Evolutionary conservation across 805 yeast genomes (phyloP), one percentile per base, ranked within the genome.

Genomic region (Wickerhamiella nectarea): DNA sequence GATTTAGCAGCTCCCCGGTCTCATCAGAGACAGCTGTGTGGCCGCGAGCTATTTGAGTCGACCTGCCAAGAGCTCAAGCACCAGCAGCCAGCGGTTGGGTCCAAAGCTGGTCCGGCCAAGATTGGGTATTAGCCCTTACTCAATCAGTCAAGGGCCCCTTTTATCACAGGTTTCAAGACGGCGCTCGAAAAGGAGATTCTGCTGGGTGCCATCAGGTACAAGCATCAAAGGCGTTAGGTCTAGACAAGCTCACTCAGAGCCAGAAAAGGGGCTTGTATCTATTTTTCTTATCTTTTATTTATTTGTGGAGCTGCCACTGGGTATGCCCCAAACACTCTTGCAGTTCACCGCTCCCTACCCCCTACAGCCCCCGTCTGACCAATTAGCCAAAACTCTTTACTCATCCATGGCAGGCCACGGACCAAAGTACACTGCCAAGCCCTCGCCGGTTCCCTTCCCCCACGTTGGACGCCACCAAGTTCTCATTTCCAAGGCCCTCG

Each of bases 391-490:
- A 22, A 26, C 21, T 18, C 36, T 24, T 20, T 19, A 19, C 21
- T 8, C 24, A 21, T 9, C 34, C 19, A 39, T 39, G 47, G 44
- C 38, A 38, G 56, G 53, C 29, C 56, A 56, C 45, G 45, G 45
- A 40, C 43, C 43, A 25, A 29, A 22, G 41, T 61, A 59, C 54
- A 53, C 59, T 38, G 58, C 58, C 24, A 60, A 58, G 43, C 55
- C 57, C 54, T 83, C 78, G 53, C 80, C 81, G 10, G 71, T 75
- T 28, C 75, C 80, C 36, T 68, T 69, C 47, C 89, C 91, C 25
- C 78, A 79, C 52, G 76, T 75, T 15, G 74, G 76, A 34, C 64
- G 72, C 2, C 63, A 71, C 34, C 71, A 78, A 55, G 69, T 72
- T 46, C 67, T 75, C 62, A 70, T 78, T 17, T 72, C 83, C 37